phyloP scores from a whole-genome alignment of 1,139 yeast genomes.

The Lodderomyces margitis region DNA sequence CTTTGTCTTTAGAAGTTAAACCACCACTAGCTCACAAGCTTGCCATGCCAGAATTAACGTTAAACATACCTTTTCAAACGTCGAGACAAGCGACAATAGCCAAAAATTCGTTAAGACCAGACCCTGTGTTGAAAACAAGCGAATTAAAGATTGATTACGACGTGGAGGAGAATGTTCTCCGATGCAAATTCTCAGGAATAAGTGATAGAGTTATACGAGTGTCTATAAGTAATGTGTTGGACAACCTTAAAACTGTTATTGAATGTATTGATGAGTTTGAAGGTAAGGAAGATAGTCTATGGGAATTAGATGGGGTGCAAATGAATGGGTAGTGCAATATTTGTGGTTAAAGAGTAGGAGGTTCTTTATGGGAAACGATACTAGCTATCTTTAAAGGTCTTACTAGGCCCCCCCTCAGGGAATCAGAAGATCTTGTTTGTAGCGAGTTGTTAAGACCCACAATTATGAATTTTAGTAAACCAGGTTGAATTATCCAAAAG shows the following conservation, averaged over 20 bases:
- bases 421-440: too few species aligned
- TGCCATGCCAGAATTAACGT: conserved; percentile 6
- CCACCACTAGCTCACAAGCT: too few species aligned
- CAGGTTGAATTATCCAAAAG: too few species aligned
- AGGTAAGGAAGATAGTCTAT: conserved; percentile 23
- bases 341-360: too few species aligned
- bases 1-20: too few species aligned
- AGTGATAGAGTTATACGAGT: conserved; percentile 68
- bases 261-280: conserved; percentile 70
- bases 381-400: too few species aligned
- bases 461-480: too few species aligned
- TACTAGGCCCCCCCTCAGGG: too few species aligned
- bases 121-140: conserved; percentile 70
- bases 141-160: conserved; percentile 50
- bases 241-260: conserved; percentile 59
- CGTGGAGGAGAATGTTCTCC: conserved; percentile 27
- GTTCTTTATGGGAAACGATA: too few species aligned
- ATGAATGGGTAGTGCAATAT: conserved; percentile 5
- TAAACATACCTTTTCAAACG: conserved; percentile 54
- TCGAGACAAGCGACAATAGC: conserved; percentile 65
- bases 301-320: conserved; percentile 9
- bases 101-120: conserved; percentile 59
- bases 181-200: conserved; percentile 50
- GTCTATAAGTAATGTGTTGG: conserved; percentile 66
- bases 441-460: too few species aligned